These are phyloP conservation scores for Oryza nivara DNA, from an alignment of 176 grass and related monocot species.

Conservation along the genomic window DNA sequence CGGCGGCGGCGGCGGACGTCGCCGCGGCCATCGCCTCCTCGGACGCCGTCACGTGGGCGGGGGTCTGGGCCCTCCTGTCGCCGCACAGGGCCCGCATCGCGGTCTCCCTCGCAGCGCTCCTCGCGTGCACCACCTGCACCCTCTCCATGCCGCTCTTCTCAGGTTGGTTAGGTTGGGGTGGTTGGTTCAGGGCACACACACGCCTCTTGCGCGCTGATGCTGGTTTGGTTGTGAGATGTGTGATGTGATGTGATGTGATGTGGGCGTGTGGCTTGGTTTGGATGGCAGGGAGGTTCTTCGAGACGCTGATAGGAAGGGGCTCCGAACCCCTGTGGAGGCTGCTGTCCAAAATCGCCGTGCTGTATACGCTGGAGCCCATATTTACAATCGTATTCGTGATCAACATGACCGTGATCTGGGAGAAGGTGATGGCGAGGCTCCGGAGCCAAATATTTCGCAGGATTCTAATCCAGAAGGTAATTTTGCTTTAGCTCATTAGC, in stretches of 20 bases:
- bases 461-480: conserved; percentile 96
- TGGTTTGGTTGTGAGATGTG: conserved; percentile 27
- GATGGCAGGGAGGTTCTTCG: conserved; percentile 83
- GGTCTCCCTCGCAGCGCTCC: conserved; percentile 61
- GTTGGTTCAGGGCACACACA: too few relatives aligned
- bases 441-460: conserved; percentile 92
- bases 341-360: conserved; percentile 72
- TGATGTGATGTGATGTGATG: not conserved
- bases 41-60: conserved; percentile 63
- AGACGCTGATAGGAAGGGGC: conserved; percentile 77
- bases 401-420: conserved; percentile 93
- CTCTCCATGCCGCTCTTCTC: conserved; percentile 96
- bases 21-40: conserved; percentile 43
- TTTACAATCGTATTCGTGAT: conserved; percentile 81
- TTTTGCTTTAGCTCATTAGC: not conserved
- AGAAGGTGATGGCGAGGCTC: conserved; percentile 79
- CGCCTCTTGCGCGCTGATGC: not conserved
- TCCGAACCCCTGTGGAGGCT: conserved; percentile 68
- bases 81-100: conserved; percentile 64
- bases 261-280: not conserved
- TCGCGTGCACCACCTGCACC: conserved; percentile 82
- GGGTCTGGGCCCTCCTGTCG: conserved; percentile 68
- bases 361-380: conserved; percentile 83
- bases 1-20: conserved; percentile 41
- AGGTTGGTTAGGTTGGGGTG: conserved; percentile 28